Percentiles rank a stretch among this genome's conserved stretches.
Evolutionary conservation across 2,329 filamentous ascomycete species (phyloP).

Genomic region (Colletotrichum orchidophilum): DNA sequence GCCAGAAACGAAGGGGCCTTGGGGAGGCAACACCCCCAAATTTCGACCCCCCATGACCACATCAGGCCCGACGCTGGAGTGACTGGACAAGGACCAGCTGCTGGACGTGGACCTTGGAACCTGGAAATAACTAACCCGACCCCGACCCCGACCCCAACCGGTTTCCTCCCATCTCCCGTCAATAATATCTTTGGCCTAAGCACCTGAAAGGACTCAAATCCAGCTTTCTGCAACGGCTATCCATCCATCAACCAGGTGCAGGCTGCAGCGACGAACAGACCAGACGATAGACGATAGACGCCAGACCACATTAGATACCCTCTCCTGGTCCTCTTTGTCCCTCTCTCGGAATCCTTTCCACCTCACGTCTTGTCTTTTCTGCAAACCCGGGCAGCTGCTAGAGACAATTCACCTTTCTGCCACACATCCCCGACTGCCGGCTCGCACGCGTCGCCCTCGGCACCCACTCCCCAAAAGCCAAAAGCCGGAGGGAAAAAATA

Average conservation of each 20-base stretch:
- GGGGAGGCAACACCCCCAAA: background rate
- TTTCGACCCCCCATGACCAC: slow-evolving; percentile 2
- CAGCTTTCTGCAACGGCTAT: slow-evolving; percentile 4
- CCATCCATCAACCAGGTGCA: background rate
- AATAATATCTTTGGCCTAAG: slow-evolving; percentile 5
- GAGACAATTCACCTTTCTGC: background rate
- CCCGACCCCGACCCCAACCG: background rate
- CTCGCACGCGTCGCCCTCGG: slow-evolving; percentile 20
- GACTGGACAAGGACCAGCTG: background rate
- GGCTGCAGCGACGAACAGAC: background rate
- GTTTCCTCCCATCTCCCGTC: slow-evolving; percentile 2
- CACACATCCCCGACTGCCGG: slow-evolving; percentile 1
- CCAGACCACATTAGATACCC: background rate
- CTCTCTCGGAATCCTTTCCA: background rate
- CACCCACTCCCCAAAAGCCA: slow-evolving; percentile 13
- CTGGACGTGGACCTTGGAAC: background rate
- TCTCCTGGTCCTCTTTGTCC: slow-evolving; percentile 4
- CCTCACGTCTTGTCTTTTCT: background rate
- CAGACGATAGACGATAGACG: background rate
- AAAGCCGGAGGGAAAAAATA: background rate
- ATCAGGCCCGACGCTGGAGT: background rate
- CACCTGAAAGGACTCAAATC: background rate
- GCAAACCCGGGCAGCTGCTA: background rate
- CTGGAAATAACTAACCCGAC: slow-evolving; percentile 19
- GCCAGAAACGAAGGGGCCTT: background rate